Evolutionary conservation across 2,329 filamentous ascomycete genomes (phyloP).

Genomic region (Colletotrichum echinochloae): DNA sequence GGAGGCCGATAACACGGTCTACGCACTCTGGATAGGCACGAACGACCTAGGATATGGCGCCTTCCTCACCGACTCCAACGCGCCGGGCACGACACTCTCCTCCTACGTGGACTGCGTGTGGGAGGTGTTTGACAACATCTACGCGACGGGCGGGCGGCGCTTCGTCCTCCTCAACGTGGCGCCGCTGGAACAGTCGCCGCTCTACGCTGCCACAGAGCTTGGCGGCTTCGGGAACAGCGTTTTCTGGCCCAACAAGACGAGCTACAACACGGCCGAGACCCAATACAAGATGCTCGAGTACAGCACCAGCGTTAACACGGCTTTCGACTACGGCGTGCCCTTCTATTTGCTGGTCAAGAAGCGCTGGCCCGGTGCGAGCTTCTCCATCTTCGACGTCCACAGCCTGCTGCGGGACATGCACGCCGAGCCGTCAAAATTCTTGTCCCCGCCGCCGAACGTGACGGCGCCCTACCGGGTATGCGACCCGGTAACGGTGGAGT

Average conservation of each 20-base stretch:
- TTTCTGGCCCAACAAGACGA: slow-evolving; percentile 60
- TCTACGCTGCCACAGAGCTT: slow-evolving; percentile 66
- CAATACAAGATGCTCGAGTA: slow-evolving; percentile 60
- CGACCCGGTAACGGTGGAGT: slow-evolving; percentile 48
- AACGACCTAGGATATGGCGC: slow-evolving; percentile 78
- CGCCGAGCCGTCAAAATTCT: slow-evolving; percentile 68
- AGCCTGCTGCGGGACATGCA: slow-evolving; percentile 74
- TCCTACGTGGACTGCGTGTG: slow-evolving; percentile 79
- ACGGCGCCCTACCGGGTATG: slow-evolving; percentile 70
- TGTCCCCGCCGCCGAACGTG: slow-evolving; percentile 73
- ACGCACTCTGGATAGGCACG: slow-evolving; percentile 83
- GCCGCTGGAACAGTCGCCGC: slow-evolving; percentile 74
- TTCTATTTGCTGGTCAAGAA: slow-evolving; percentile 57
- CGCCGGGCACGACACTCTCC: slow-evolving; percentile 67
- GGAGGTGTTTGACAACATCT: slow-evolving; percentile 70
- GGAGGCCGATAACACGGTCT: slow-evolving; percentile 72
- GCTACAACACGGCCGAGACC: slow-evolving; percentile 61
- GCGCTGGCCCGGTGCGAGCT: slow-evolving; percentile 68
- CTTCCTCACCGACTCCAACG: slow-evolving; percentile 75
- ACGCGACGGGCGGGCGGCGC: slow-evolving; percentile 73
- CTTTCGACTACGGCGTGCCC: slow-evolving; percentile 63
- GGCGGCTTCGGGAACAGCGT: slow-evolving; percentile 56
- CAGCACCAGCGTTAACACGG: slow-evolving; percentile 60
- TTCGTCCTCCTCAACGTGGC: slow-evolving; percentile 79
- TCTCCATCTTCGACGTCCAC: slow-evolving; percentile 77